Percentiles rank a stretch among this genome's conserved stretches.
These are phyloP conservation scores for Chlamydomonas sp. DNA, from an alignment of 139 green algal genomes.

Conservation along the genomic window DNA sequence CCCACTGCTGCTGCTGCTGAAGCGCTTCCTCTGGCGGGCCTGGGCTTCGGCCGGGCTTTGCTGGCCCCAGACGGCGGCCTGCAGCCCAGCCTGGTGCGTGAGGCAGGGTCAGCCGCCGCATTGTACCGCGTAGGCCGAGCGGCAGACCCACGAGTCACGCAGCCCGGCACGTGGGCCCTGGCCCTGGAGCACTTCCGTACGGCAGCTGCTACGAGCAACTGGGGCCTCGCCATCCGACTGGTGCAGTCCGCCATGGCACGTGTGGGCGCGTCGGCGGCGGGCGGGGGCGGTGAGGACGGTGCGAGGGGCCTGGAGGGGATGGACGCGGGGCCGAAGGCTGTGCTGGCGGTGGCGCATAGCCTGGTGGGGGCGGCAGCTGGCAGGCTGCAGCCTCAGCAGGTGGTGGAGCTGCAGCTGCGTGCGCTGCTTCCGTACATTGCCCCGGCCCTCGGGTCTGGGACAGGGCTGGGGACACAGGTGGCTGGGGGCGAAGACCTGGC, in stretches of 20 bases:
- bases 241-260: background rate
- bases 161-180: background rate
- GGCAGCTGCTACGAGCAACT: slow-evolving; percentile 16
- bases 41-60: background rate
- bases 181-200: slow-evolving; percentile 11
- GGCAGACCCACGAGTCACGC: background rate
- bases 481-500: slow-evolving; percentile 19
- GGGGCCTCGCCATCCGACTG: slow-evolving; percentile 4
- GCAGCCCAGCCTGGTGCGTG: background rate
- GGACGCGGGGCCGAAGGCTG: background rate
- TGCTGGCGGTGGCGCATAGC: slow-evolving; percentile 33
- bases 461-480: background rate
- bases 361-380: background rate
- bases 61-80: background rate
- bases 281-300: too few relatives aligned
- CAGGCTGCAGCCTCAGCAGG: slow-evolving; percentile 1
- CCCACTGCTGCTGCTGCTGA: background rate
- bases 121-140: slow-evolving; percentile 20
- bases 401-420: slow-evolving; percentile 11
- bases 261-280: background rate
- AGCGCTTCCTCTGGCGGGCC: background rate
- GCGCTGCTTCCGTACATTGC: slow-evolving; percentile 19
- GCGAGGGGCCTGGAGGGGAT: background rate
- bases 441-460: background rate
- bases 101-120: background rate